Conservation (phyloP, 164 flowering plant genomes). For the Houttuynia cordata region DNA sequence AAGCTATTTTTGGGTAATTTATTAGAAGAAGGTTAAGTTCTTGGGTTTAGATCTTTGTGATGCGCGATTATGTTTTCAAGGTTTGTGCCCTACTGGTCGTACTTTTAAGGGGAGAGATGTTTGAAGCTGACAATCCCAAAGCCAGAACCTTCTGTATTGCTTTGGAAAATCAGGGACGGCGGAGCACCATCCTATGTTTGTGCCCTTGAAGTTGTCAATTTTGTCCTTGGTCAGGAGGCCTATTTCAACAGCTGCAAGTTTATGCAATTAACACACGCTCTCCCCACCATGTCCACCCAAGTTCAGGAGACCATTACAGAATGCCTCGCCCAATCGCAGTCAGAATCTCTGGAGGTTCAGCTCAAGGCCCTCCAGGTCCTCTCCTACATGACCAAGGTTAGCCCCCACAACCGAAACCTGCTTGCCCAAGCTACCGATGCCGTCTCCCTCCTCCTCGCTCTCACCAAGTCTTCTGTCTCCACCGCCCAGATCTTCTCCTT, state of each 20-base stretch:
- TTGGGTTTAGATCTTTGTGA: no score
- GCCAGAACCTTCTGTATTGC: neutral
- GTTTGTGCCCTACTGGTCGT: no score
- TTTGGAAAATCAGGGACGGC: neutral
- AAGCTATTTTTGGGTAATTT: no score
- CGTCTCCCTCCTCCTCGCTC: conserved; percentile 21
- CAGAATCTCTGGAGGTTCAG: conserved; percentile 25
- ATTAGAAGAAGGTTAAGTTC: no score
- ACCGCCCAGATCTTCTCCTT: conserved; percentile 29
- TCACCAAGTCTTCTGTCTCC: conserved; percentile 19
- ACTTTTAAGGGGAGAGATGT: neutral
- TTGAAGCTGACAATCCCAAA: neutral
- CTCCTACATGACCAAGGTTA: conserved; percentile 40
- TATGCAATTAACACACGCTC: neutral
- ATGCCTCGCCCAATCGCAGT: conserved; percentile 11
- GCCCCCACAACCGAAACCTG: conserved; percentile 37
- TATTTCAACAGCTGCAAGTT: neutral
- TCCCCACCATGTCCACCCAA: conserved; percentile 1
- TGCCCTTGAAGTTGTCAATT: conserved; percentile 1
- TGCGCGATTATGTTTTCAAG: no score
- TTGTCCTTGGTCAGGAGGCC: neutral
- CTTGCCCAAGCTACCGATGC: conserved; percentile 41
- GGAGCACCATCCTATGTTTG: conserved; percentile 6
- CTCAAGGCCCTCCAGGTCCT: conserved; percentile 30
- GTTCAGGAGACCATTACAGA: neutral